Evolutionary conservation across 192 early-diverging fungal genomes (phyloP).

Genomic region (Umbelopsis ramanniana): DNA sequence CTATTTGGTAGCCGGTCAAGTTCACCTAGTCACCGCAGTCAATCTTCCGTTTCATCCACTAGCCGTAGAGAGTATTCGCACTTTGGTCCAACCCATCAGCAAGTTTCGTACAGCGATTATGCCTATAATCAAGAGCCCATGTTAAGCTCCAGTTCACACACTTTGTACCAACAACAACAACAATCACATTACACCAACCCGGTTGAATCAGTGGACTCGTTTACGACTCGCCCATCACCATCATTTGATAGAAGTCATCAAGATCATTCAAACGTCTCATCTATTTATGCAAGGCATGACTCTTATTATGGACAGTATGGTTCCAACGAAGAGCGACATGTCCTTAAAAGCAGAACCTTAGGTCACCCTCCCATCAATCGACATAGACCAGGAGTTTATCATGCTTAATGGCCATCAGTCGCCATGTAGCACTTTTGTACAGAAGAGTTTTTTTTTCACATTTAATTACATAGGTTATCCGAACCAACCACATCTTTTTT

Average conservation of each 20-base stretch:
- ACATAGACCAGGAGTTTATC: slow-evolving; percentile 24
- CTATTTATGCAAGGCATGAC: slow-evolving; percentile 5
- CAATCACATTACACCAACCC: background rate
- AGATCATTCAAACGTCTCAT: background rate
- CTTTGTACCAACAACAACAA: background rate
- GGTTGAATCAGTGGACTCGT: background rate
- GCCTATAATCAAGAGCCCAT: background rate
- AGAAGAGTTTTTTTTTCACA: background rate
- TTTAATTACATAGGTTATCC: slow-evolving; percentile 15
- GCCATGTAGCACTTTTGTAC: slow-evolving; percentile 3
- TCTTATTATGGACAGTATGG: background rate
- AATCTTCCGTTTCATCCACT: background rate
- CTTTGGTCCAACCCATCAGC: background rate
- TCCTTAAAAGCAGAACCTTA: background rate
- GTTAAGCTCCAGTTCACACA: background rate
- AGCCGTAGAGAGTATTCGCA: background rate
- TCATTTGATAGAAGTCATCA: background rate
- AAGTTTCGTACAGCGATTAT: background rate
- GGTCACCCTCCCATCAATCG: slow-evolving; percentile 5
- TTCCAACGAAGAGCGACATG: background rate
- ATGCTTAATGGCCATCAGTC: slow-evolving; percentile 8
- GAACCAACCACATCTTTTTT: background rate
- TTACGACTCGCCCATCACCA: slow-evolving; percentile 1
- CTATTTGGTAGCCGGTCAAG: background rate
- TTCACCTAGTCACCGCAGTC: slow-evolving; percentile 1